Evolutionary conservation across 768 basidiomycete species (phyloP), one percentile per base, ranked within the genome.

Genomic region (Russula dissimulans): DNA sequence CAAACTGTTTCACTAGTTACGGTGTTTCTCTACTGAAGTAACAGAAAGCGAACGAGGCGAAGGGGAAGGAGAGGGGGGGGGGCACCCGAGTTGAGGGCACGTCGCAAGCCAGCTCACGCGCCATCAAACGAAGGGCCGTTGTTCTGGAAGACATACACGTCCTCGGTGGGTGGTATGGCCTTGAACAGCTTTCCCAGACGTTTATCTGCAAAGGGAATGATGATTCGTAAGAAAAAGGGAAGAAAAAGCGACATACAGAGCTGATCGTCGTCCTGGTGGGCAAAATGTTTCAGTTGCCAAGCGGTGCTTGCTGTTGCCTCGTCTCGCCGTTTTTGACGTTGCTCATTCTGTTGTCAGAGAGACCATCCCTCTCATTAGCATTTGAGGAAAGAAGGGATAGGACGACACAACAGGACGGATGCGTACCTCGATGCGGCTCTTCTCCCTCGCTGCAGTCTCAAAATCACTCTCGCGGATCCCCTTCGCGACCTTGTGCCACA

Each of bases 381-480:
- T 38, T 34, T 26, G 22, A 26, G 12, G 26, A 45, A 41, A 9
- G 32, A 4, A 43, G 45, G 22, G 43, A 32, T 2, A 61, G 5
- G 14, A 26, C 22, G 2, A 26, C 22, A 26, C 36, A 8, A n/a
- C n/a, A 15, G 49, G 18, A 31, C 45, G 12, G 59, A 39, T 50
- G 10, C 55, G 15, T 60, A 89, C 92, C 87, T 98, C 95, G 49
- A 98, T 93, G 72, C 84, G 80, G 49, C 78, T 80, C 83, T 99
- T 97, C 70, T 94, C 95, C 65, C 73, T 76, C 61, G 87, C 87
- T 4, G 95, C 95, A n/a, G 78, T 74, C 54, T 99, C 95, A 69
- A 93, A 98, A 69, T 97, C 91, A 14, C 91, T 89, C 59, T 86
- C 87, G 57, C 87, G 75, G 61, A 98, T 98, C 14, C 95, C 95